Evolutionary conservation across 1,139 yeast genomes (phyloP), one percentile per base, ranked within the genome.

Genomic region (Hyphopichia burtonii): DNA sequence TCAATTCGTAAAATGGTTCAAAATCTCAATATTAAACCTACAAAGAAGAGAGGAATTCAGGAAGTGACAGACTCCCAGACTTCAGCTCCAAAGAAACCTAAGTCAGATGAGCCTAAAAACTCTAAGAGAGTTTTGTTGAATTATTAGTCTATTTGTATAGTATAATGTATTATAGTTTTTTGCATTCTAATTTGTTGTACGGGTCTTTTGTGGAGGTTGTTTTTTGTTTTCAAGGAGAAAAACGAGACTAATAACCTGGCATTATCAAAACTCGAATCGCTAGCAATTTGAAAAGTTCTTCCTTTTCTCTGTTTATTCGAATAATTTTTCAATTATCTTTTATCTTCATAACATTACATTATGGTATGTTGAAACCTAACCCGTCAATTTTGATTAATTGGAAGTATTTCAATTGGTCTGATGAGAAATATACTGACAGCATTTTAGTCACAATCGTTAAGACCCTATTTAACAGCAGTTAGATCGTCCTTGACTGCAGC

Each of bases 401-500:
- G n/a, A 10, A 7, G 12, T 9, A 8, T 5, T 8, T 9, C 28
- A 25, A 25, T 25, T 25, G 28, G n/a, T 25, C 8, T 20, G 23
- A 20, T n/a, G n/a, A 20, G 5, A 20, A 20, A 8, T 20, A 20
- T 25, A 25, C 28, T 25, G 11, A 25, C 28, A 7, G 4, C 8
- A 25, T 11, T 37, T 22, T 39, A 72, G 93, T 85, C 95, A 2
- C 99, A 93, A 80, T 93, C 99, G 5, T 79, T 93, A 48, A 89
- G 93, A 56, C 99, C 99, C 48, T 93, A 93, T 59, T 77, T 93
- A 45, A 85, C 89, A 9, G 97, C 98, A 1, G 99, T 93, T 23
- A 84, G 99, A 63, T 81, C 87, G 45, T 90, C 99, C 22, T 77
- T 93, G 54, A 89, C 96, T 15, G 97, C 97, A 9, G 96, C 98